These are phyloP conservation scores for Pouteria glomerata DNA, from an alignment of 148 eudicot genomes.

Conservation along the genomic window DNA sequence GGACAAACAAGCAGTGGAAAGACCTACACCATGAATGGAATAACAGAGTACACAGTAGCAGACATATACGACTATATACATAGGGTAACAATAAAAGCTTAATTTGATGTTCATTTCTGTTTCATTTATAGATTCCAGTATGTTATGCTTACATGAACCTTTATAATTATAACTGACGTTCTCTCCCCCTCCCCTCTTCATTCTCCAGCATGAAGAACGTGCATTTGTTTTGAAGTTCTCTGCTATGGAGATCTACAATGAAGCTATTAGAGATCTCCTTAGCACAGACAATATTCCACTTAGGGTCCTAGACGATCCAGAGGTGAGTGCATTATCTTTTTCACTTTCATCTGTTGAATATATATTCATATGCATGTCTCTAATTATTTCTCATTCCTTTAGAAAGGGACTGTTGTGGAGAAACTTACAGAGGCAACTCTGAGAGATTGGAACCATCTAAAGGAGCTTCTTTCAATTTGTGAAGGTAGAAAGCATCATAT, in stretches of 20 bases:
- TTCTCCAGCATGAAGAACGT: conserved; percentile 75
- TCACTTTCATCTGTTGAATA: neutral
- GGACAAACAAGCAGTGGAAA: conserved; percentile 95
- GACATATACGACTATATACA: conserved; percentile 80
- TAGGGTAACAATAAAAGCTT: conserved; percentile 33
- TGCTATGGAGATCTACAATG: conserved; percentile 94
- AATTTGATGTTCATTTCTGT: neutral
- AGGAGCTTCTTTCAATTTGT: conserved; percentile 77
- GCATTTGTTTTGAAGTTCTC: conserved; percentile 88
- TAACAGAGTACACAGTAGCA: conserved; percentile 72
- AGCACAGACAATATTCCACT: conserved; percentile 60
- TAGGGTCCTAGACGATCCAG: conserved; percentile 84
- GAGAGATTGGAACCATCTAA: conserved; percentile 72
- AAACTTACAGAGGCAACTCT: conserved; percentile 85
- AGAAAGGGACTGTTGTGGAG: conserved; percentile 90
- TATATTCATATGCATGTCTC: conserved; percentile 13
- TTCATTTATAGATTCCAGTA: neutral
- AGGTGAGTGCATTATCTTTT: conserved; percentile 42
- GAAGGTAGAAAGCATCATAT: conserved; percentile 47
- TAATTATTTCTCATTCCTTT: conserved; percentile 10
- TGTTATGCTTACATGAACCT: neutral
- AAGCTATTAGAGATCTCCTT: conserved; percentile 89
- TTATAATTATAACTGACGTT: neutral
- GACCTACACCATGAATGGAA: conserved; percentile 86
- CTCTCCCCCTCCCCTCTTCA: neutral